Evolutionary conservation across 257 asterid genomes (phyloP), one percentile per base, ranked within the genome.

Genomic region (Ajuga chamaepitys): DNA sequence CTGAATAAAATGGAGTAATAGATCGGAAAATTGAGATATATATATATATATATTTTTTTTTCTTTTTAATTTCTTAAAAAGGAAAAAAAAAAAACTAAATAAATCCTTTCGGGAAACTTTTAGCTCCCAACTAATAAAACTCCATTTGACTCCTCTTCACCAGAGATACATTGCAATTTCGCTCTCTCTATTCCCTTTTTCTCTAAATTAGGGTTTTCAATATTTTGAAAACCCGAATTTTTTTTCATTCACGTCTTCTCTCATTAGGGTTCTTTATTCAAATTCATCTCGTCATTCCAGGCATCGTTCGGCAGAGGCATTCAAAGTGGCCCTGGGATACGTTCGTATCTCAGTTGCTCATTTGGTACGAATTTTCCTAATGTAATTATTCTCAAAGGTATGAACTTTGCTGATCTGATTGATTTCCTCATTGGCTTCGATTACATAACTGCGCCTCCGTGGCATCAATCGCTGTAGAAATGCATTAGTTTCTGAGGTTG

Each of bases 181-280:
- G 45, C 67, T 46, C 62, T 46, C 62, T 34, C 38, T 38, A 17
- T 60, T 48, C 70, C 70, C 68, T 70, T 68, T 64, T 51, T 69
- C 71, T 66, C 67, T 37, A 73, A 77, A 65, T 72, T 77, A 72
- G 79, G 82, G 81, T 72, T 77, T 72, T 68, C 75, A 77, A 77
- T 67, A 40, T 59, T 28, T 68, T 72, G 71, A 32, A 76, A 76
- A 71, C 72, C 77, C 67, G 46, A 38, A 63, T 40, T 30, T 34
- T 62, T 40, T 58, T 68, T 5, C 34, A 28, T 56, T n/a, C 42
- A 46, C 25, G 21, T 60, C 68, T 38, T 51, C 48, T 66, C 55
- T 57, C 69, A 25, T 56, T 58, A 48, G 69, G 72, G 56, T 71
- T 63, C 75, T 64, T 40, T 53, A 42, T 62, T 65, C 72, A 58